Conservation (phyloP, 1,139 yeast species). For the Saccharomycopsis crataegensis region DNA sequence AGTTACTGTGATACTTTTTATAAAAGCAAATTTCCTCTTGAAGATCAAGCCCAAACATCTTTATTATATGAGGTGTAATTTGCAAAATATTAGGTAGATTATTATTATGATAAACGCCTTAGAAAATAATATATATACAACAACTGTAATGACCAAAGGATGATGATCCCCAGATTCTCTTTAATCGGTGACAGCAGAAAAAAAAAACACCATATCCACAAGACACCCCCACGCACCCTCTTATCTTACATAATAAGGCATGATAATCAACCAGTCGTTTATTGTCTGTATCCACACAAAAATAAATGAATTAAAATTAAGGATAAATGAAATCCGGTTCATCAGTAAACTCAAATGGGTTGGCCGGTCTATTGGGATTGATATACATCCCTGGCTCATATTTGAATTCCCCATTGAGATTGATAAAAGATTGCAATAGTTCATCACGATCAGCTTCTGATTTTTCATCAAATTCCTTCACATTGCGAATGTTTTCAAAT, state of each 20-base stretch:
- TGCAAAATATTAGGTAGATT: too few relatives aligned
- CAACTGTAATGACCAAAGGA: too few relatives aligned
- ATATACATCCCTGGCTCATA: conserved; percentile 14
- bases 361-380: conserved; percentile 60
- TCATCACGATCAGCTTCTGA: conserved; percentile 22
- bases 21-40: conserved; percentile 63
- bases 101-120: too few relatives aligned
- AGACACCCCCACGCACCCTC: too few relatives aligned
- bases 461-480: conserved; percentile 6
- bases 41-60: conserved; percentile 1
- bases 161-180: too few relatives aligned
- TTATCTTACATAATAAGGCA: too few relatives aligned
- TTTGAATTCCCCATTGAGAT: conserved; percentile 11
- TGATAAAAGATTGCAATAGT: background rate
- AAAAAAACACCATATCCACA: too few relatives aligned
- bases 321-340: conserved; percentile 34
- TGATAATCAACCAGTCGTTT: background rate
- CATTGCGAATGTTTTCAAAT: conserved; percentile 24
- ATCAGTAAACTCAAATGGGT: conserved; percentile 54
- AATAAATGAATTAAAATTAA: background rate
- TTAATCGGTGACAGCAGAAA: too few relatives aligned
- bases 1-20: conserved; percentile 72
- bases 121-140: too few relatives aligned
- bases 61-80: too few relatives aligned
- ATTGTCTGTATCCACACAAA: background rate